Evolutionary conservation across 768 basidiomycete species (phyloP).

Genomic region (Gautieria morchelliformis): DNA sequence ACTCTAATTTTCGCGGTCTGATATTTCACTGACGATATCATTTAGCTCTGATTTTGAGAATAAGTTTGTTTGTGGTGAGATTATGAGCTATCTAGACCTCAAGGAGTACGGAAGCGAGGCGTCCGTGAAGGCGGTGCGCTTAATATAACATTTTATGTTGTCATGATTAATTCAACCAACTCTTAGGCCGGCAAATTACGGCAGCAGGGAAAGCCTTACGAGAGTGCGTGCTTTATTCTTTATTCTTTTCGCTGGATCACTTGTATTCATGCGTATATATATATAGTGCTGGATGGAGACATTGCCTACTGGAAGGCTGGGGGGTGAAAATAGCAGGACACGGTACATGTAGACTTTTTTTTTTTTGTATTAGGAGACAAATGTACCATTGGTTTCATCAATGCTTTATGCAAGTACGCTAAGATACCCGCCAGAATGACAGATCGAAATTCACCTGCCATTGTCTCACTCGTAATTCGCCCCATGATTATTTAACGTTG

Average conservation of each 20-base stretch:
- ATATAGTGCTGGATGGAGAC: slow-evolving; percentile 73
- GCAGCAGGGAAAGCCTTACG: slow-evolving; percentile 96
- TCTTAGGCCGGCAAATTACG: slow-evolving; percentile 67
- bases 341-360: not conserved
- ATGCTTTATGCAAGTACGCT: too few relatives aligned
- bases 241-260: not conserved
- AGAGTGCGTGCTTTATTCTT: slow-evolving; percentile 46
- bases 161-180: not conserved
- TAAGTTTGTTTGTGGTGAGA: slow-evolving; percentile 96
- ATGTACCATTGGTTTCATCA: not conserved
- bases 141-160: not conserved
- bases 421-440: too few relatives aligned
- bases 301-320: slow-evolving; percentile 91
- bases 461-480: too few relatives aligned
- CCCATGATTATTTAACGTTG: too few relatives aligned
- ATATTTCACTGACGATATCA: not conserved
- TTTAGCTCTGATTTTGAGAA: slow-evolving; percentile 90
- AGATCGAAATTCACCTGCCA: too few relatives aligned
- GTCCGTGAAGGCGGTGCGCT: slow-evolving; percentile 75
- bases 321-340: slow-evolving; percentile 20
- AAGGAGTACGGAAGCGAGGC: slow-evolving; percentile 85
- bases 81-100: slow-evolving; percentile 87
- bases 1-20: not conserved
- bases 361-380: not conserved
- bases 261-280: slow-evolving; percentile 3